These are phyloP conservation scores for Pythium oligandrum DNA, from an alignment of 352 stramenopile species.

Conservation along the genomic window DNA sequence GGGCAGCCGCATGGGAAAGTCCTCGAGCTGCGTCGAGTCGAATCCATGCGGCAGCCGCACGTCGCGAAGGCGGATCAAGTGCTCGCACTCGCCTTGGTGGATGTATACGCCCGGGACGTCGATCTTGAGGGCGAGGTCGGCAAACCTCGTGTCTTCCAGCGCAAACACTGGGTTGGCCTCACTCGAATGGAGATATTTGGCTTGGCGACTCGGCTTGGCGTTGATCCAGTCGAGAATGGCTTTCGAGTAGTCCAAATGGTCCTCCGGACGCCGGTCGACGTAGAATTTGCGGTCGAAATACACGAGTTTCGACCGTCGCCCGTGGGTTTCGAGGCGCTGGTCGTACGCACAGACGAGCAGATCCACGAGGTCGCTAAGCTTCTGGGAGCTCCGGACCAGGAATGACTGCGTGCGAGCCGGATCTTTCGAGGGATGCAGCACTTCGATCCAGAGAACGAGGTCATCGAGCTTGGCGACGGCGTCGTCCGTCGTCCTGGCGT, in stretches of 20 bases:
- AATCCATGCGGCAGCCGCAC: conserved; percentile 49
- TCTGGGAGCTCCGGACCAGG: conserved; percentile 56
- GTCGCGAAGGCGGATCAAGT: conserved; percentile 61
- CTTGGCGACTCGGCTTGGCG: conserved; percentile 26
- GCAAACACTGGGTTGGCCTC: neutral
- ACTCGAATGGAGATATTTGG: conserved; percentile 19
- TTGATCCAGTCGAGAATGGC: conserved; percentile 53
- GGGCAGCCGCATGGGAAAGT: conserved; percentile 62
- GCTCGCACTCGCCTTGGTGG: conserved; percentile 76
- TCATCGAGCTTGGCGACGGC: conserved; percentile 15
- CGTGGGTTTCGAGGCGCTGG: conserved; percentile 41
- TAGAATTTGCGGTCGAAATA: conserved; percentile 65
- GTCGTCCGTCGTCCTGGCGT: neutral
- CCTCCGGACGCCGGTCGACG: conserved; percentile 32
- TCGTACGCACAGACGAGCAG: conserved; percentile 63
- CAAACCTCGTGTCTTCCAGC: conserved; percentile 33
- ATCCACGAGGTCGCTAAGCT: conserved; percentile 47
- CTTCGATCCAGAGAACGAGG: conserved; percentile 63
- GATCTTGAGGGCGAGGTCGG: conserved; percentile 44
- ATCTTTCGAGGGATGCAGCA: conserved; percentile 68
- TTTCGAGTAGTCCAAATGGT: conserved; percentile 47
- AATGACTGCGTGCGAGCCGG: conserved; percentile 66
- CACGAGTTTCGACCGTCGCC: conserved; percentile 40
- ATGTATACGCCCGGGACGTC: conserved; percentile 64
- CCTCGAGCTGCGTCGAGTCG: conserved; percentile 25